Conservation (phyloP, 352 stramenopile genomes). For the Pythium graminicola region DNA sequence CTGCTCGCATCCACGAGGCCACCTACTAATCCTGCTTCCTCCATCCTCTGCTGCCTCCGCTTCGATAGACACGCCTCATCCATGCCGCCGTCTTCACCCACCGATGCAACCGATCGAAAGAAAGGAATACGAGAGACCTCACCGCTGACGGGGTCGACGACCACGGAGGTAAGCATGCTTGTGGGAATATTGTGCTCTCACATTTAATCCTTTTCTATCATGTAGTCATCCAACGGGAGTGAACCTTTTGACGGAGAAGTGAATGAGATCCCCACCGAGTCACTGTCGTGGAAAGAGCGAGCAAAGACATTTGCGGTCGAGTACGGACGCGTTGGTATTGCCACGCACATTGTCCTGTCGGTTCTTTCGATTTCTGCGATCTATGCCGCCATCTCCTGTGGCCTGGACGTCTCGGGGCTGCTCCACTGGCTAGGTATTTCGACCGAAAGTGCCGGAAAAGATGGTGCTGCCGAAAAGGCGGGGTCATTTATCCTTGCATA, state of each 20-base stretch:
- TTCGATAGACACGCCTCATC: conserved; percentile 31
- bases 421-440: conserved; percentile 43
- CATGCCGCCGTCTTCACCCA: too few species aligned
- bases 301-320: conserved; percentile 78
- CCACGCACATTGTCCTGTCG: conserved; percentile 72
- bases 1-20: neutral
- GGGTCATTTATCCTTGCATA: conserved; percentile 79
- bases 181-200: neutral
- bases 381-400: conserved; percentile 61
- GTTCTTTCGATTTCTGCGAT: conserved; percentile 67
- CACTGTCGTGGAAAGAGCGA: conserved; percentile 53
- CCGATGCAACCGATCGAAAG: conserved; percentile 21
- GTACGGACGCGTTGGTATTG: conserved; percentile 73
- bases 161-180: conserved; percentile 12
- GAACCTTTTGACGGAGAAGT: conserved; percentile 20
- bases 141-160: conserved; percentile 10
- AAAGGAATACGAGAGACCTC: conserved; percentile 22
- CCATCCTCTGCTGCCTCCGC: conserved; percentile 23
- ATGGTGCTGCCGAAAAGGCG: conserved; percentile 49
- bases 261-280: conserved; percentile 1
- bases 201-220: neutral
- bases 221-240: conserved; percentile 10
- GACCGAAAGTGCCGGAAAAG: conserved; percentile 27
- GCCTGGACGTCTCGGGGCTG: conserved; percentile 54
- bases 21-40: conserved; percentile 26